Conservation (phyloP, 2,329 filamentous ascomycete genomes). For the Westerdykella sp. region DNA sequence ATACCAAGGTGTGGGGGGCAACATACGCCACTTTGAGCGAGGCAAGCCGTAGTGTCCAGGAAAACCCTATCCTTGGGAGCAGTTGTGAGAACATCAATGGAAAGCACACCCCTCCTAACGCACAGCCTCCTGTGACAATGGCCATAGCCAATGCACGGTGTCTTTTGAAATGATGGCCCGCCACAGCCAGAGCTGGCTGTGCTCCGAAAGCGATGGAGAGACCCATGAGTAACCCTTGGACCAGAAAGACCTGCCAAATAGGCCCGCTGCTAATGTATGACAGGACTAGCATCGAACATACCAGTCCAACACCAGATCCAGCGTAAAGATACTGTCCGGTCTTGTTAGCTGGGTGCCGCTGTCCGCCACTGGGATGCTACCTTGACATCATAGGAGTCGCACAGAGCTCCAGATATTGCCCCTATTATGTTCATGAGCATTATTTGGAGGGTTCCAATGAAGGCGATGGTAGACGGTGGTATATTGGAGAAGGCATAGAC, state of each 20-base stretch:
- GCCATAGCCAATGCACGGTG: slow-evolving; percentile 41
- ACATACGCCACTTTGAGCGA: slow-evolving; percentile 45
- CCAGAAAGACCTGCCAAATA: slow-evolving; percentile 42
- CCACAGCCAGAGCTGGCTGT: slow-evolving; percentile 38
- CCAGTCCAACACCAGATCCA: slow-evolving; percentile 19
- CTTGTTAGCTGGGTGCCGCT: slow-evolving; percentile 19
- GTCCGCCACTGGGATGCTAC: slow-evolving; percentile 23
- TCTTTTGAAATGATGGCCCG: slow-evolving; percentile 41
- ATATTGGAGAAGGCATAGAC: slow-evolving; percentile 28
- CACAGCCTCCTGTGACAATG: slow-evolving; percentile 38
- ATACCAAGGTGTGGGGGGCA: slow-evolving; percentile 36
- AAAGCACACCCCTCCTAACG: slow-evolving; percentile 47
- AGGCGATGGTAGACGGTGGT: slow-evolving; percentile 34
- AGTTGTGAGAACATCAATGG: slow-evolving; percentile 53
- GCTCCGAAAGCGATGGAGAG: slow-evolving; percentile 39
- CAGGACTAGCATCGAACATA: slow-evolving; percentile 16
- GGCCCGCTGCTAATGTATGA: slow-evolving; percentile 18
- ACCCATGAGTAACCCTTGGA: slow-evolving; percentile 42
- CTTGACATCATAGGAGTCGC: slow-evolving; percentile 56
- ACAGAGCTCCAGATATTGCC: slow-evolving; percentile 56
- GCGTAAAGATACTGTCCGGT: slow-evolving; percentile 21
- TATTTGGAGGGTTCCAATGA: slow-evolving; percentile 40
- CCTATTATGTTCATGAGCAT: slow-evolving; percentile 49
- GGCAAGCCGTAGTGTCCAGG: slow-evolving; percentile 56
- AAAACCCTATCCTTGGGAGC: slow-evolving; percentile 51